Evolutionary conservation across 306 rosid species (phyloP), one percentile per base, ranked within the genome.

Genomic region (Adenanthera pavonina): DNA sequence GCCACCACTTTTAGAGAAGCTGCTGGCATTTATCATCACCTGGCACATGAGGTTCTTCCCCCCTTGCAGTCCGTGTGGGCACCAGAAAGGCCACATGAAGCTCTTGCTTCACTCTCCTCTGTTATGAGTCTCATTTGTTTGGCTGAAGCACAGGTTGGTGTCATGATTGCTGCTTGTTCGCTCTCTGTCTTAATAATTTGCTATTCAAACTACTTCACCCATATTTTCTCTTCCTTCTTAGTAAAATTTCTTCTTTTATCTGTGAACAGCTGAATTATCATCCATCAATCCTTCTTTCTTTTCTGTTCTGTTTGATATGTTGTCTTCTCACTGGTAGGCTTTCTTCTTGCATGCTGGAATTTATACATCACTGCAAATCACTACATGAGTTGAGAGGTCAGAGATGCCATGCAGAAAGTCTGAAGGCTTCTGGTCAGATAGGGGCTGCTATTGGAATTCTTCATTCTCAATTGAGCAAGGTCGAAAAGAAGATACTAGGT

Each of bases 131-230:
- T 91, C 51, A 75, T 93, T 69, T 91, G 92, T 76, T 84, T 93
- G 85, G 95, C 94, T 44, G 94, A 91, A 70, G 90, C 94, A 35
- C 97, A 93, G 96, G 97, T 89, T 74, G 72, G 88, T 80, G 20
- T 76, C 65, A 17, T 33, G 53, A 41, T 33, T 51, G 53, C 68
- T 69, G 14, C 46, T 84, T 14, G 33, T 69, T 40, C 16, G 72
- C 60, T 62, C 40, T 43, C n/a, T n/a, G n/a, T 33, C 19, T n/a
- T 77, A 41, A 46, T 41, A 36, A 51, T 56, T 48, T 69, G 44
- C 30, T 25, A 46, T 46, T 46, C 49, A 46, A 46, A 46, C 13
- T 5, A 46, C 9, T 46, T 46, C 49, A 46, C 49, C 9, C 13
- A 8, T 46, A 2, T 46, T 46, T 46, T 8, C 49, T 7, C 10